Evolutionary conservation across 202 grass and related monocot species (phyloP).

Genomic region (Alloteropsis angusta): DNA sequence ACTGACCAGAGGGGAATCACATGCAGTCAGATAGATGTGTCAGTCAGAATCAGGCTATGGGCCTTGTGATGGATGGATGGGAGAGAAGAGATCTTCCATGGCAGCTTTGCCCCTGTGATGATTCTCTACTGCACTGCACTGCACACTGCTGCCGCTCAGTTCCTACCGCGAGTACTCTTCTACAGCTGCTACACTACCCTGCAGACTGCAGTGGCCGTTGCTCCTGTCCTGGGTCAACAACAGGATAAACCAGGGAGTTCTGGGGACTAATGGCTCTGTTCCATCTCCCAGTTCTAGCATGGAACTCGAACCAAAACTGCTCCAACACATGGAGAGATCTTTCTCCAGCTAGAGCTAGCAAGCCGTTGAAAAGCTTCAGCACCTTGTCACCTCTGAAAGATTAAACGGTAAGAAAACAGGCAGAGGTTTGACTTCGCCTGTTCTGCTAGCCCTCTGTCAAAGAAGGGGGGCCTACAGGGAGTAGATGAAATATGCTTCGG

Average conservation of each 20-base stretch:
- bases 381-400: neutral
- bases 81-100: slow-evolving; percentile 24
- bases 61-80: slow-evolving; percentile 17
- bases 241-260: neutral
- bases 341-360: neutral
- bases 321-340: neutral
- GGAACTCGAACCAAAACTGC: slow-evolving; percentile 7
- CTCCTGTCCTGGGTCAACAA: slow-evolving; percentile 25
- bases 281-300: neutral
- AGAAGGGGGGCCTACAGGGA: neutral
- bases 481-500: neutral
- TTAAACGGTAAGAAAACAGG: neutral
- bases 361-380: neutral
- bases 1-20: neutral
- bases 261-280: neutral
- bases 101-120: slow-evolving; percentile 19
- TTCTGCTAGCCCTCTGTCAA: neutral
- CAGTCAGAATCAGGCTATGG: slow-evolving; percentile 17
- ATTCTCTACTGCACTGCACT: neutral
- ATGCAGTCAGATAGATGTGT: neutral
- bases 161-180: neutral
- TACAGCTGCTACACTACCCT: neutral
- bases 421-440: neutral
- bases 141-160: neutral
- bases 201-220: neutral